Conservation (phyloP, 106 monocot genomes). For the Narthecium ossifragum region DNA sequence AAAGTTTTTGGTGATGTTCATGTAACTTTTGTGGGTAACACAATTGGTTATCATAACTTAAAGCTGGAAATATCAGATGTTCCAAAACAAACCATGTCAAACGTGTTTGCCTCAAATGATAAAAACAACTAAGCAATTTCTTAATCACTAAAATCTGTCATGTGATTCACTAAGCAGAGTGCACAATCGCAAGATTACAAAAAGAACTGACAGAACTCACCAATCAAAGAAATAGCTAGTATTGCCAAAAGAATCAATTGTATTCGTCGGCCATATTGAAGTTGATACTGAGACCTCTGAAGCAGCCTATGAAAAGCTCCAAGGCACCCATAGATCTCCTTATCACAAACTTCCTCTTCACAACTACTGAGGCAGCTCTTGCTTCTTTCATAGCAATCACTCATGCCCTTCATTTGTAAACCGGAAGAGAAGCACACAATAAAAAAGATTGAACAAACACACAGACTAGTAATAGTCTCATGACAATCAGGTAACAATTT, state of each 20-base stretch:
- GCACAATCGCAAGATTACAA: too few relatives aligned
- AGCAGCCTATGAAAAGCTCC: slow-evolving; percentile 53
- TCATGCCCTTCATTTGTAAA: slow-evolving; percentile 20
- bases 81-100: too few relatives aligned
- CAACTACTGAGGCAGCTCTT: slow-evolving; percentile 41
- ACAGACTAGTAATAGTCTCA: neutral
- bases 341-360: slow-evolving; percentile 34
- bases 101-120: too few relatives aligned
- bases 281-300: slow-evolving; percentile 61
- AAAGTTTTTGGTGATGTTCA: too few relatives aligned
- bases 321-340: slow-evolving; percentile 39
- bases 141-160: too few relatives aligned
- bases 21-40: too few relatives aligned
- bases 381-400: slow-evolving; percentile 45
- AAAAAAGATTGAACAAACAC: neutral
- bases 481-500: neutral
- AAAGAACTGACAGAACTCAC: too few relatives aligned
- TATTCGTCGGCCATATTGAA: slow-evolving; percentile 40
- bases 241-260: slow-evolving; percentile 25
- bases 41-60: too few relatives aligned
- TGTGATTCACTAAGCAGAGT: too few relatives aligned
- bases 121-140: too few relatives aligned
- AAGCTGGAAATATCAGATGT: too few relatives aligned
- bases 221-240: slow-evolving; percentile 30
- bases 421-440: neutral